Evolutionary conservation across 1,139 yeast species (phyloP), one percentile per base, ranked within the genome.

Genomic region (Candida labiduridarum): DNA sequence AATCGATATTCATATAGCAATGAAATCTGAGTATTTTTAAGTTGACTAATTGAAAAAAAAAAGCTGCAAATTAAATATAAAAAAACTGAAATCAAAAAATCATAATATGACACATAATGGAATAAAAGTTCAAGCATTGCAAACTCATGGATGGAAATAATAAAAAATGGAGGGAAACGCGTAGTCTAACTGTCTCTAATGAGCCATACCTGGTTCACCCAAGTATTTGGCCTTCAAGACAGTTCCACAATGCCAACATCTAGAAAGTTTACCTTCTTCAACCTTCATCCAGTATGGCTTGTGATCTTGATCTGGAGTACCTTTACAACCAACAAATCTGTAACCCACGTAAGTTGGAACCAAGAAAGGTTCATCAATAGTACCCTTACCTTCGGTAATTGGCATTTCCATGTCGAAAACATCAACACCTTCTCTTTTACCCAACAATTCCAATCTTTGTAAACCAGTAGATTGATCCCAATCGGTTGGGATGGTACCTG

Each of bases 181-280:
- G 36, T 7, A 10, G 18, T 35, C 39, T 18, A 71, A 63, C 44
- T 41, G 38, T 25, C 29, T 42, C 36, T 82, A 85, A 66, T 74
- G 79, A 61, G 79, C 81, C 68, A 80, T 85, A 63, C 73, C 80
- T 63, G 88, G 87, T 62, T 86, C 89, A 71, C 97, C 97, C 66
- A 92, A 83, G 77, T 86, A 87, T 77, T 91, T 89, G 64, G 94
- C 77, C 66, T 88, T 85, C 82, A 87, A 92, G 61, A 91, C 96
- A 61, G 92, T 87, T 72, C 99, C 99, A 74, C 98, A 94, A 73
- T 92, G 97, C 96, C 97, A 90, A 80, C 98, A 95, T 84, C 99
- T 91, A 60, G 89, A 89, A 59, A 86, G 86, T 74, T 88, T 78
- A 51, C 83, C 89, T 59, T 80, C 83, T 61, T 92, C 87, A 63